Evolutionary conservation across 179 eudicot genomes (phyloP).

Genomic region (Beta lomatogona): DNA sequence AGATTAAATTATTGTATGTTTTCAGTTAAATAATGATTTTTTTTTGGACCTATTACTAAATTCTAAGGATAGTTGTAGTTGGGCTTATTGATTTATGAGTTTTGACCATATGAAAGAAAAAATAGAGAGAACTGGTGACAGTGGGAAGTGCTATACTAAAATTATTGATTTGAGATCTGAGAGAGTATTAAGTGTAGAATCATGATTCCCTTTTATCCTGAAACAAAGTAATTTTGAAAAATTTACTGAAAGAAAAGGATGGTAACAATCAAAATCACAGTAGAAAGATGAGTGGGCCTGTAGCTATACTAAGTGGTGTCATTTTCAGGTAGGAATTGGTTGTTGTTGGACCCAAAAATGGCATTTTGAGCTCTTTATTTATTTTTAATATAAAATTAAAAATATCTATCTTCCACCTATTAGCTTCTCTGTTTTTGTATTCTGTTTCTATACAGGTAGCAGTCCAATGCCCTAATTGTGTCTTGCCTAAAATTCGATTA

Average conservation of each 20-base stretch:
- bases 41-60: too few relatives aligned
- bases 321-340: slow-evolving; percentile 47
- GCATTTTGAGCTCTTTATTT: slow-evolving; percentile 37
- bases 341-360: slow-evolving; percentile 43
- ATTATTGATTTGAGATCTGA: neutral
- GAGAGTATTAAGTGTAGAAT: neutral
- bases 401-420: slow-evolving; percentile 43
- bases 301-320: slow-evolving; percentile 48
- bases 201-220: neutral
- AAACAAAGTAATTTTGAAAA: slow-evolving; percentile 7
- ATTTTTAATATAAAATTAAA: neutral
- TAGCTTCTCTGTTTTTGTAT: slow-evolving; percentile 42
- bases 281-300: slow-evolving; percentile 42
- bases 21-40: too few relatives aligned
- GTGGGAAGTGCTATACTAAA: too few relatives aligned
- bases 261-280: slow-evolving; percentile 15
- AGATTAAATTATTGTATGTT: too few relatives aligned
- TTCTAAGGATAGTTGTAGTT: too few relatives aligned
- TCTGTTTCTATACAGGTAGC: slow-evolving; percentile 43
- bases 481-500: neutral
- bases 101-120: too few relatives aligned
- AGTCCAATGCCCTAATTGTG: slow-evolving; percentile 36
- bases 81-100: too few relatives aligned
- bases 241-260: slow-evolving; percentile 13
- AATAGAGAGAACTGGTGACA: too few relatives aligned